A percentile compares a stretch with the other conserved stretches of the same genome.
phyloP scores from a whole-genome alignment of 2,329 filamentous ascomycete species.

The Colletotrichum noveboracense region DNA sequence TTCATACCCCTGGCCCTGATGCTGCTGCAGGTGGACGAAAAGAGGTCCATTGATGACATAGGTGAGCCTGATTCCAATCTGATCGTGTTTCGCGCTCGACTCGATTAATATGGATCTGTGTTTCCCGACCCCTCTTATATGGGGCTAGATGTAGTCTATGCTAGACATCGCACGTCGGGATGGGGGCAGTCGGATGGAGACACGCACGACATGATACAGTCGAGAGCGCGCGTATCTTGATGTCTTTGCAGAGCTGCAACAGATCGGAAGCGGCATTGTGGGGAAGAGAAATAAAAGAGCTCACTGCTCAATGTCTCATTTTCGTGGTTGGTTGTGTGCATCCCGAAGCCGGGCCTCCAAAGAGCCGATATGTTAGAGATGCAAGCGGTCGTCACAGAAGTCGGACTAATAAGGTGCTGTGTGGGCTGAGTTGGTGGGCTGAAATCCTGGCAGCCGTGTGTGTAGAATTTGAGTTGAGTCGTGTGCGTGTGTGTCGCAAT shows the following conservation, averaged over 20 bases:
- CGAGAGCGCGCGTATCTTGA: background rate
- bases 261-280: background rate
- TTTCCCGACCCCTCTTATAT: slow-evolving; percentile 13
- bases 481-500: background rate
- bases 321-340: background rate
- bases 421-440: background rate
- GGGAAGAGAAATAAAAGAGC: background rate
- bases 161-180: background rate
- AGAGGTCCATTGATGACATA: slow-evolving; percentile 15
- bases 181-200: slow-evolving; percentile 4
- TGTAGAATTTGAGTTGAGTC: background rate
- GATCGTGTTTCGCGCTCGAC: background rate
- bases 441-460: background rate
- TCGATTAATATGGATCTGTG: background rate
- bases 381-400: background rate
- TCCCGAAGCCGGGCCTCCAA: background rate
- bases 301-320: background rate
- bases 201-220: slow-evolving; percentile 15
- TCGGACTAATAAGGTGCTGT: background rate
- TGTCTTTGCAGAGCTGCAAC: background rate
- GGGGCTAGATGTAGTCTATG: slow-evolving; percentile 2
- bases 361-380: background rate
- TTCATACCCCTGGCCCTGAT: slow-evolving; percentile 8
- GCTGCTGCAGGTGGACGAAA: slow-evolving; percentile 16
- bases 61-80: background rate